phyloP scores from a whole-genome alignment of 257 asterid species.

The Datura wrightii region DNA sequence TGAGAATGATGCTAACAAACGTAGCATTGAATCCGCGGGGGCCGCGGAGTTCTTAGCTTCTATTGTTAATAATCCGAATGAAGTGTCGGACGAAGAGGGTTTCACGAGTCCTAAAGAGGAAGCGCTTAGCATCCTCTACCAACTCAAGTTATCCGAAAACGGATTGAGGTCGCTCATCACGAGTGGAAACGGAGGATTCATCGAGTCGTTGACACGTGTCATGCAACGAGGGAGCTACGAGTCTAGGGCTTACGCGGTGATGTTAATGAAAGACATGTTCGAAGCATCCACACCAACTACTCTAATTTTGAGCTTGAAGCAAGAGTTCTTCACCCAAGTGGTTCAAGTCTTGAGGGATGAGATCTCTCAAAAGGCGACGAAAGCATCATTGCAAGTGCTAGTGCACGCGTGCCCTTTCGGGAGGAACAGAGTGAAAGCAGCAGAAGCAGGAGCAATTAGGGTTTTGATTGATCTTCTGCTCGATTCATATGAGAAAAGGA shows the following conservation, averaged over 20 bases:
- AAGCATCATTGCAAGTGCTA: conserved; percentile 54
- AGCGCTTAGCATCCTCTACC: conserved; percentile 60
- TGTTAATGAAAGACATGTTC: conserved; percentile 45
- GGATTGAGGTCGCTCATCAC: conserved; percentile 46
- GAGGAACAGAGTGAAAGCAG: conserved; percentile 67
- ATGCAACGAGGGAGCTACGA: conserved; percentile 68
- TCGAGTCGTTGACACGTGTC: conserved; percentile 47
- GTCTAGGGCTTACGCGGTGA: conserved; percentile 60
- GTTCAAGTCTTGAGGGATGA: conserved; percentile 53
- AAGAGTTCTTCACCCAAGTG: conserved; percentile 51
- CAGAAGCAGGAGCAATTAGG: conserved; percentile 53
- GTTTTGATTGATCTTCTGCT: conserved; percentile 58
- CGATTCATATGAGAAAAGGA: conserved; percentile 51
- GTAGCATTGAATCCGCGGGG: conserved; percentile 68
- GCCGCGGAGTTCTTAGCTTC: conserved; percentile 62
- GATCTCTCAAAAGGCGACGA: conserved; percentile 54
- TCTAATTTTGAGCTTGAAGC: conserved; percentile 34
- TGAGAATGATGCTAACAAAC: conserved; percentile 60
- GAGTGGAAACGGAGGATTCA: conserved; percentile 36
- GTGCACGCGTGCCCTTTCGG: conserved; percentile 55
- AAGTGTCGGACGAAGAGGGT: neutral
- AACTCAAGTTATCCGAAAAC: conserved; percentile 60
- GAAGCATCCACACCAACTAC: conserved; percentile 49
- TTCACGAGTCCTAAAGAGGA: conserved; percentile 46
- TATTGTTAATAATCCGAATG: conserved; percentile 35